Evolutionary conservation across 768 basidiomycete genomes (phyloP), one percentile per base, ranked within the genome.

Genomic region (Leccinellum rugosiceps): DNA sequence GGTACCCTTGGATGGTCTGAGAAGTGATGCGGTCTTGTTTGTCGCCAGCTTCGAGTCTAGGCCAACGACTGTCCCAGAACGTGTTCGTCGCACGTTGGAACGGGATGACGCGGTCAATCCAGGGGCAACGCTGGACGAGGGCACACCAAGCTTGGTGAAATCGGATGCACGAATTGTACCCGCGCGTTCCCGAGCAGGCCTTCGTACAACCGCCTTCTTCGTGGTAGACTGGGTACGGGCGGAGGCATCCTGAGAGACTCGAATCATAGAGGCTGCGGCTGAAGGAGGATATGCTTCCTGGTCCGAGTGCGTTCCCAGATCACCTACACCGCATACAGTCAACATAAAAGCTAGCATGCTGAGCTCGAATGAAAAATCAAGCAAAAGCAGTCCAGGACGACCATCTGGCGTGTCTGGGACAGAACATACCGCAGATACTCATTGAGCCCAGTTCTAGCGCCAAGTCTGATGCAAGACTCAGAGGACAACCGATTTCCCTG

Each of bases 111-210:
- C 28, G 0, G 50, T 28, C 7, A 13, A 15, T 47, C 30, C 28
- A 13, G 58, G 30, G 30, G 25, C 32, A 46, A 46, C 41, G 53
- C 58, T 25, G 3, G 61, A 55, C 31, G 52, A 56, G 48, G 54
- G 30, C 34, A 47, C 35, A 10, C 51, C 54, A 6, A 62, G 55
- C 32, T 60, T 72, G 32, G 60, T 19, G 49, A 73, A 77, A 59
- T 80, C 79, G n/a, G 76, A 82, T 50, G 77, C 80, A 52, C 75
- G 81, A 65, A 77, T 83, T 52, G 78, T 83, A 58, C 75, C 80
- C 25, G 75, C 81, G 17, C 82, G 78, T n/a, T 71, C 72, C n/a
- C 75, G 69, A 50, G 68, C 43, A 15, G 35, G 48, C 26, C 17
- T 45, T 46, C 49, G 53, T 38, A 55, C 59, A 0, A 31, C 26